A percentile compares a stretch with the other conserved stretches of the same genome.
Evolutionary conservation across 169 alveolate species (phyloP).

Genomic region (Cyclospora cayetanensis): DNA sequence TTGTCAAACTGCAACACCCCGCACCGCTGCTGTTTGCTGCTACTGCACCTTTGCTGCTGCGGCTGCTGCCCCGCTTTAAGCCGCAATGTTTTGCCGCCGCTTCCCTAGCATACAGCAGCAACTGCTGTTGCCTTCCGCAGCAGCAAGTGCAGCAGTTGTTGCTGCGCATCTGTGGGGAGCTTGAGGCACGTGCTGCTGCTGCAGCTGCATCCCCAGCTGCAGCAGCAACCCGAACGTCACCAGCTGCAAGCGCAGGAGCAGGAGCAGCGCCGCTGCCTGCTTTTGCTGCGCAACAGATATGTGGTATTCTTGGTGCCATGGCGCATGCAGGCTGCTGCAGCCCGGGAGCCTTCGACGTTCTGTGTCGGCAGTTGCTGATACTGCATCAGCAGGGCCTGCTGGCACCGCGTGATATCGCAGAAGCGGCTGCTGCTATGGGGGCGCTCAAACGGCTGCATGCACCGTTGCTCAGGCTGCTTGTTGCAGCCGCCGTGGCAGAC

Average conservation of each 20-base stretch:
- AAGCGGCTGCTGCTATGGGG: slow-evolving; percentile 30
- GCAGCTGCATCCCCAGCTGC: slow-evolving; percentile 51
- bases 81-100: slow-evolving; percentile 13
- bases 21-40: slow-evolving; percentile 19
- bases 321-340: slow-evolving; percentile 34
- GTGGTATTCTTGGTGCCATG: neutral
- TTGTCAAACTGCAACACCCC: neutral
- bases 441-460: slow-evolving; percentile 6
- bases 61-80: neutral
- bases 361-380: neutral
- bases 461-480: neutral
- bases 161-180: slow-evolving; percentile 1
- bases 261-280: slow-evolving; percentile 17
- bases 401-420: neutral
- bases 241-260: neutral
- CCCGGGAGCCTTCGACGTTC: neutral
- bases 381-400: neutral
- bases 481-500: neutral
- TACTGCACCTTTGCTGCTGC: slow-evolving; percentile 32
- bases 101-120: slow-evolving; percentile 13
- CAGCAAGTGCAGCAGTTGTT: slow-evolving; percentile 5
- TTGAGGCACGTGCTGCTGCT: slow-evolving; percentile 20
- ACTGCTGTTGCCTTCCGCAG: slow-evolving; percentile 17
- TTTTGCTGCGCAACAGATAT: slow-evolving; percentile 14
- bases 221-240: no score